Percentiles rank a stretch among this genome's conserved stretches.
Evolutionary conservation across 2,329 filamentous ascomycete genomes (phyloP).

Genomic region (Pseudocercospora fijiensis): DNA sequence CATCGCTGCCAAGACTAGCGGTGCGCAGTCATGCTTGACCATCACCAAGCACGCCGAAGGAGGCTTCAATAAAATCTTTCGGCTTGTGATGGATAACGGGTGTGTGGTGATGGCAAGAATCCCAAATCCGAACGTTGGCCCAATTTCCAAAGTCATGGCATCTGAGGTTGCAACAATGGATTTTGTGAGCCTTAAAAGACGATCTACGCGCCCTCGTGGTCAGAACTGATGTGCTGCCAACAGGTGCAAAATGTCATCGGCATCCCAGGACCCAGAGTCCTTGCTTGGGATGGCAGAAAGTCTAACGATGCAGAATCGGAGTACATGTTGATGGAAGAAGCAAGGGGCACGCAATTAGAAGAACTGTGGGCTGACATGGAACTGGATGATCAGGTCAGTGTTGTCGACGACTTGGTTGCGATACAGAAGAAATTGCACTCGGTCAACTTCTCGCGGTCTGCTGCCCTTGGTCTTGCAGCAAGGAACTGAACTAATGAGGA

Average conservation of each 20-base stretch:
- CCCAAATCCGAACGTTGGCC: slow-evolving; percentile 34
- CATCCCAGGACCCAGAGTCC: slow-evolving; percentile 31
- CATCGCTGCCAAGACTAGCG: slow-evolving; percentile 11
- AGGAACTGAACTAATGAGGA: background rate
- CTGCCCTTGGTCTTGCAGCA: slow-evolving; percentile 11
- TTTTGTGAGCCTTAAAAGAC: slow-evolving; percentile 8
- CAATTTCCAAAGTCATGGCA: slow-evolving; percentile 4
- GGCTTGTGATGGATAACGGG: slow-evolving; percentile 33
- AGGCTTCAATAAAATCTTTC: slow-evolving; percentile 34
- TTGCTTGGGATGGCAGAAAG: slow-evolving; percentile 26
- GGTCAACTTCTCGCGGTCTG: slow-evolving; percentile 39
- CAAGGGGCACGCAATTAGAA: slow-evolving; percentile 35
- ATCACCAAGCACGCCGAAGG: slow-evolving; percentile 34
- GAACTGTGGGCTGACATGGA: slow-evolving; percentile 35
- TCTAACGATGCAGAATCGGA: slow-evolving; percentile 31
- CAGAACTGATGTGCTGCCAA: background rate
- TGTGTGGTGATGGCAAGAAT: slow-evolving; percentile 22
- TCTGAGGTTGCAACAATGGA: slow-evolving; percentile 23
- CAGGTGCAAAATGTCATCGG: slow-evolving; percentile 26
- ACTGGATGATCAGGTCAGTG: slow-evolving; percentile 31
- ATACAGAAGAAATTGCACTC: slow-evolving; percentile 43
- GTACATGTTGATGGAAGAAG: slow-evolving; percentile 38
- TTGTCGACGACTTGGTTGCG: slow-evolving; percentile 40
- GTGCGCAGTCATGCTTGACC: slow-evolving; percentile 9
- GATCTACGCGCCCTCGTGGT: background rate